phyloP scores from a whole-genome alignment of 2,329 filamentous ascomycete species.

The Diplodia seriata region DNA sequence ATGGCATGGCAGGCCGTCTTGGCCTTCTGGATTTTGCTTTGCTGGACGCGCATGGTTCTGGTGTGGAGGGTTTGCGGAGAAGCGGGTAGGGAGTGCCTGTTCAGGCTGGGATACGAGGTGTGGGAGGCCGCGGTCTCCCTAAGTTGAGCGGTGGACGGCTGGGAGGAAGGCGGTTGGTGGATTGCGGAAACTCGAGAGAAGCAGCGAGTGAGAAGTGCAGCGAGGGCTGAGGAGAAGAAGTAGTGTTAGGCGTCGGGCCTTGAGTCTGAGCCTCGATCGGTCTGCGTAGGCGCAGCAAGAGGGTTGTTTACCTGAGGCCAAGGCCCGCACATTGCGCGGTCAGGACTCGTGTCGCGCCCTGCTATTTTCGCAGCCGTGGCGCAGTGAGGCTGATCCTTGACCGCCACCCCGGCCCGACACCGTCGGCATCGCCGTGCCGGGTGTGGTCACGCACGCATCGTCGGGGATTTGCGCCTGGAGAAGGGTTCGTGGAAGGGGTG shows the following conservation, averaged over 20 bases:
- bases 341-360: conserved; percentile 18
- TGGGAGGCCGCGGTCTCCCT: conserved; percentile 13
- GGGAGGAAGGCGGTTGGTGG: not conserved
- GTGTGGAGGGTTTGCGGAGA: not conserved
- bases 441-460: conserved; percentile 5
- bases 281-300: conserved; percentile 18
- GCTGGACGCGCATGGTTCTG: conserved; percentile 27
- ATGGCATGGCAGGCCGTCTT: conserved; percentile 63
- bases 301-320: conserved; percentile 27
- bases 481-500: not conserved
- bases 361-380: conserved; percentile 21
- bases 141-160: not conserved
- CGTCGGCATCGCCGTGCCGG: conserved; percentile 21
- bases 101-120: conserved; percentile 20
- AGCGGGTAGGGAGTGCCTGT: conserved; percentile 15
- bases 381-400: conserved; percentile 25
- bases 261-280: conserved; percentile 22
- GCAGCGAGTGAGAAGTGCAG: conserved; percentile 13
- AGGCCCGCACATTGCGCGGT: conserved; percentile 21
- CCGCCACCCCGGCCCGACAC: conserved; percentile 27
- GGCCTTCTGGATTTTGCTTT: conserved; percentile 58
- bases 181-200: not conserved
- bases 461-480: not conserved
- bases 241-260: not conserved
- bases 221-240: conserved; percentile 13